phyloP scores from a whole-genome alignment of 192 early-diverging fungal genomes.

The Entomortierella beljakovae region DNA sequence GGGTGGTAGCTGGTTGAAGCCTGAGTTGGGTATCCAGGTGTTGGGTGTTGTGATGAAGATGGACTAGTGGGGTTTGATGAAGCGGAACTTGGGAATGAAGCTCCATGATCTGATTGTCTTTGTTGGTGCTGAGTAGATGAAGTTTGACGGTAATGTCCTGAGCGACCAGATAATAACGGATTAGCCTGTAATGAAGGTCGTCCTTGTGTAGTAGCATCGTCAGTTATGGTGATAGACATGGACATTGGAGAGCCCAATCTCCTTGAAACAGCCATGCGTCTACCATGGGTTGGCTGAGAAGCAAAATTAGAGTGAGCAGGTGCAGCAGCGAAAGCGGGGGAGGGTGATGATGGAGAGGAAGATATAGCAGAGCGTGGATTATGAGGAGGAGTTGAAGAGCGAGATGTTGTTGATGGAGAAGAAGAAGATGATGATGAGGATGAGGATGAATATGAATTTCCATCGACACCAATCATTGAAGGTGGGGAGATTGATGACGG shows the following conservation, averaged over 20 bases:
- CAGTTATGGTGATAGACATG: neutral
- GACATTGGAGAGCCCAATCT: constrained; percentile 22
- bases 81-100: neutral
- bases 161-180: neutral
- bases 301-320: constrained; percentile 2
- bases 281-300: constrained; percentile 18
- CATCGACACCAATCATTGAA: constrained; percentile 6
- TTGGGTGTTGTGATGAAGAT: neutral
- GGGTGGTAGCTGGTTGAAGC: constrained; percentile 26
- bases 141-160: constrained; percentile 27
- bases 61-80: neutral
- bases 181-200: constrained; percentile 2
- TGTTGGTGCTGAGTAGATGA: constrained; percentile 28
- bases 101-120: constrained; percentile 18
- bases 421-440: constrained; percentile 21
- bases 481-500: constrained; percentile 1
- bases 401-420: neutral
- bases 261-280: constrained; percentile 39
- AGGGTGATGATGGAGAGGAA: constrained; percentile 29
- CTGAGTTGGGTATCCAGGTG: constrained; percentile 21
- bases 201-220: constrained; percentile 2
- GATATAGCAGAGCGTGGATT: neutral
- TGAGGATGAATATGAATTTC: constrained; percentile 5
- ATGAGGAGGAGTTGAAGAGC: constrained; percentile 4
- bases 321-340: constrained; percentile 5